These are phyloP conservation scores for Kokia cookei DNA, from an alignment of 441 rosid genomes.

Conservation along the genomic window DNA sequence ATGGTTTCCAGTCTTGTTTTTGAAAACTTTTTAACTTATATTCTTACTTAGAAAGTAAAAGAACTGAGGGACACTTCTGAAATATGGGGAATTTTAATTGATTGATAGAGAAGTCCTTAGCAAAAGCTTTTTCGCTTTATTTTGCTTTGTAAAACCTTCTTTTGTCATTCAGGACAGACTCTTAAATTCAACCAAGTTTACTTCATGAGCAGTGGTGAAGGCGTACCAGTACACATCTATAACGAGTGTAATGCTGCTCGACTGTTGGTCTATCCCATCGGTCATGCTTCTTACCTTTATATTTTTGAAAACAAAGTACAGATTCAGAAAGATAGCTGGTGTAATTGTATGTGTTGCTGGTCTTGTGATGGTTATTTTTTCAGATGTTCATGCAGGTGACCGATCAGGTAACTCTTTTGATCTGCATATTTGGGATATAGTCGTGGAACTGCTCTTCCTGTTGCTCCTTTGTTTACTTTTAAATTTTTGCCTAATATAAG, in stretches of 20 bases:
- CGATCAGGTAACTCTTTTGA: conserved; percentile 51
- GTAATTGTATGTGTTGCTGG: conserved; percentile 76
- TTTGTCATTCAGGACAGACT: no score
- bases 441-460: no score
- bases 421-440: no score
- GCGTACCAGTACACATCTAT: conserved; percentile 87
- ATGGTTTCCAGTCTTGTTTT: not conserved
- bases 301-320: conserved; percentile 73
- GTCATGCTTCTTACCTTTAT: conserved; percentile 81
- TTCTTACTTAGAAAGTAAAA: not conserved
- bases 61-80: not conserved
- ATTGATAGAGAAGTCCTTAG: not conserved
- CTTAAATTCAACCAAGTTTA: no score
- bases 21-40: not conserved
- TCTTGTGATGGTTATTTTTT: conserved; percentile 74
- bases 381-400: conserved; percentile 81
- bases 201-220: conserved; percentile 65
- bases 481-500: no score
- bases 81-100: not conserved
- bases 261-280: conserved; percentile 90
- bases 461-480: no score
- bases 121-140: not conserved
- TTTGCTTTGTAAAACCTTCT: not conserved
- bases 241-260: conserved; percentile 91
- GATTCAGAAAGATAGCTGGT: conserved; percentile 69